A percentile compares a stretch with the other conserved stretches of the same genome.
Conservation (phyloP, 768 basidiomycete species). For the Termitomyces sp. region DNA sequence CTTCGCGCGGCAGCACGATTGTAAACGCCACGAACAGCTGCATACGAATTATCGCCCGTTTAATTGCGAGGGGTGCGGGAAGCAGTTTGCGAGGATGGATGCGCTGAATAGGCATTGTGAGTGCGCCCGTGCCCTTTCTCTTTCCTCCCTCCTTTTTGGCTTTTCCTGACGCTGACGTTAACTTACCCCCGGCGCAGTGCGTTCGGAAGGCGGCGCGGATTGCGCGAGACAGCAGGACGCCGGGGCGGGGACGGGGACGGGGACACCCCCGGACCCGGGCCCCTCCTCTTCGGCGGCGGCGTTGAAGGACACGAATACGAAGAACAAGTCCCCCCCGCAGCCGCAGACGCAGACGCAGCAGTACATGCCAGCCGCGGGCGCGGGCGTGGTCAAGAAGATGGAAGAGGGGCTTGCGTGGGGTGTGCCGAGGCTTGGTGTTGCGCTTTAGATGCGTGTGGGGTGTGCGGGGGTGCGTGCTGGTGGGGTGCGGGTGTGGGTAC, state of each 20-base stretch:
- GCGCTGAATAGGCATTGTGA: constrained; percentile 89
- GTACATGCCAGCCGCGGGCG: not conserved
- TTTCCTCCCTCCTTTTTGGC: too few species aligned
- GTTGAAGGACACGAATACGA: too few species aligned
- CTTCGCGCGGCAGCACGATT: constrained; percentile 92
- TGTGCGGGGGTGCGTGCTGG: too few species aligned
- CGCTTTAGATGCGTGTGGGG: constrained; percentile 4
- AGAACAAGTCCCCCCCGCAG: not conserved
- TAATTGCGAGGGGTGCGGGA: constrained; percentile 87
- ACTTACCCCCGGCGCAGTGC: too few species aligned
- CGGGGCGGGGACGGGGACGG: too few species aligned
- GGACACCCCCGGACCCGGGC: not conserved
- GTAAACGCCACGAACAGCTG: constrained; percentile 92
- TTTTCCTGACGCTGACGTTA: too few species aligned
- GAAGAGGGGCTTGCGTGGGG: constrained; percentile 9
- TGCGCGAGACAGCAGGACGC: too few species aligned
- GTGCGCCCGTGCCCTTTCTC: too few species aligned
- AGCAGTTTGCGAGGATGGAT: constrained; percentile 93
- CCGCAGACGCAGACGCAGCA: not conserved
- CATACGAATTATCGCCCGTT: constrained; percentile 92
- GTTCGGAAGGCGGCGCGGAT: too few species aligned
- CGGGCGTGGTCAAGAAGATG: constrained; percentile 3
- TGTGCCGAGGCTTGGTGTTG: constrained; percentile 8
- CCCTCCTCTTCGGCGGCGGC: too few species aligned
- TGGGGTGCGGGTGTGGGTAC: too few species aligned